A percentile compares a stretch with the other conserved stretches of the same genome.
Evolutionary conservation across 2,329 filamentous ascomycete genomes (phyloP).

Genomic region (Fusarium hostae): DNA sequence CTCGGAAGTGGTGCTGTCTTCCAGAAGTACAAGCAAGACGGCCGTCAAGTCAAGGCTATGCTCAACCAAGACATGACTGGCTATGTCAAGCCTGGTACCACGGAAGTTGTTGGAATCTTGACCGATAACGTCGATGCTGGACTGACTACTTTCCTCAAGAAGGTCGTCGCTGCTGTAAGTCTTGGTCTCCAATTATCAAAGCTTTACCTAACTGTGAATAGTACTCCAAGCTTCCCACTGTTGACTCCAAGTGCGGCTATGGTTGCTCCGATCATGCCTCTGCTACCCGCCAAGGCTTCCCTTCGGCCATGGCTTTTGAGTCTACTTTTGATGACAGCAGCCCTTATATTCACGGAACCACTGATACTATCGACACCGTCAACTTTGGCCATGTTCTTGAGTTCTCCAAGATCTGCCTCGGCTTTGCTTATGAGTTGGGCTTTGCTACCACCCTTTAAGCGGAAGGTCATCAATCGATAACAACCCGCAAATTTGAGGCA

Average conservation of each 20-base stretch:
- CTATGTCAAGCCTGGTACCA: constrained; percentile 48
- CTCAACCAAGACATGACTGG: constrained; percentile 60
- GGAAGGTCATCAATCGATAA: rapidly evolving
- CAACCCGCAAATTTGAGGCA: background rate
- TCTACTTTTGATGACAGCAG: constrained; percentile 69
- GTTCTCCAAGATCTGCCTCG: constrained; percentile 65
- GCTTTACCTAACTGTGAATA: background rate
- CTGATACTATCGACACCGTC: constrained; percentile 76
- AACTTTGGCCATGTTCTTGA: constrained; percentile 74
- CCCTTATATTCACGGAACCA: constrained; percentile 77
- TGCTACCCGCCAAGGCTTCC: constrained; percentile 73
- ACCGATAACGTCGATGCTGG: constrained; percentile 53
- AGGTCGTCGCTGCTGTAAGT: constrained; percentile 48
- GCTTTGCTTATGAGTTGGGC: constrained; percentile 62
- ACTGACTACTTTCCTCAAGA: constrained; percentile 52
- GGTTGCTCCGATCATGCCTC: constrained; percentile 71
- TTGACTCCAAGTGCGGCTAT: constrained; percentile 64
- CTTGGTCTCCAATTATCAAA: rapidly evolving
- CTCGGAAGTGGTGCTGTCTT: constrained; percentile 73
- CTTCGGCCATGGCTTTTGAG: constrained; percentile 73
- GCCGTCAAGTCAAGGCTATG: constrained; percentile 53
- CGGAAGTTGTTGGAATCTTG: constrained; percentile 51
- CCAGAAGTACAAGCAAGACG: constrained; percentile 48
- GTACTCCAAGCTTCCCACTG: constrained; percentile 54
- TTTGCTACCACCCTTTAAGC: constrained; percentile 54